These are phyloP conservation scores for Puccinia novopanici DNA, from an alignment of 1,284 basidiomycete species.

Conservation along the genomic window DNA sequence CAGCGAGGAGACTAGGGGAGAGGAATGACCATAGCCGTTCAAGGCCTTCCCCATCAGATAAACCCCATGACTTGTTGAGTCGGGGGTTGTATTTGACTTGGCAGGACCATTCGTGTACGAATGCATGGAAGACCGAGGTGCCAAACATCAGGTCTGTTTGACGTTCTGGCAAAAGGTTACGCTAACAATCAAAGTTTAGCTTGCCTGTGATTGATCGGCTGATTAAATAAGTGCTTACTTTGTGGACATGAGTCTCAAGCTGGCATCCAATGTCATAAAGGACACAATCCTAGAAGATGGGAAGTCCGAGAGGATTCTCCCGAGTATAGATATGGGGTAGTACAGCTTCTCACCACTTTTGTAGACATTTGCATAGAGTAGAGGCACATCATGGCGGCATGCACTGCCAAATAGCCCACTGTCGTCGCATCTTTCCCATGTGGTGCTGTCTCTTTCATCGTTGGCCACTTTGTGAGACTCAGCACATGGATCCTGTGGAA, in stretches of 20 bases:
- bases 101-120: no score
- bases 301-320: background rate
- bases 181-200: background rate
- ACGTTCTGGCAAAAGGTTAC: background rate
- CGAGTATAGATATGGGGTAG: conserved; percentile 7
- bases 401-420: no score
- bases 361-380: no score
- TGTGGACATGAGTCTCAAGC: conserved; percentile 12
- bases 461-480: conserved; percentile 8
- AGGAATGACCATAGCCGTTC: background rate
- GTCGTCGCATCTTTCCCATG: conserved; percentile 15
- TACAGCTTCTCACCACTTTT: conserved; percentile 19
- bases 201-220: no score
- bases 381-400: no score
- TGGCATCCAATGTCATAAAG: conserved; percentile 35
- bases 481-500: background rate
- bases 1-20: background rate
- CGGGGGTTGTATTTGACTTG: no score
- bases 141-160: conserved; percentile 8
- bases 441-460: background rate
- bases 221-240: conserved; percentile 1
- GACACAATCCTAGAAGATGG: background rate
- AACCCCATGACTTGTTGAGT: no score
- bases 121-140: no score
- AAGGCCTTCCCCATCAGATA: no score